Conservation (phyloP, 768 basidiomycete genomes). For the Symmetrospora coprosmae region DNA sequence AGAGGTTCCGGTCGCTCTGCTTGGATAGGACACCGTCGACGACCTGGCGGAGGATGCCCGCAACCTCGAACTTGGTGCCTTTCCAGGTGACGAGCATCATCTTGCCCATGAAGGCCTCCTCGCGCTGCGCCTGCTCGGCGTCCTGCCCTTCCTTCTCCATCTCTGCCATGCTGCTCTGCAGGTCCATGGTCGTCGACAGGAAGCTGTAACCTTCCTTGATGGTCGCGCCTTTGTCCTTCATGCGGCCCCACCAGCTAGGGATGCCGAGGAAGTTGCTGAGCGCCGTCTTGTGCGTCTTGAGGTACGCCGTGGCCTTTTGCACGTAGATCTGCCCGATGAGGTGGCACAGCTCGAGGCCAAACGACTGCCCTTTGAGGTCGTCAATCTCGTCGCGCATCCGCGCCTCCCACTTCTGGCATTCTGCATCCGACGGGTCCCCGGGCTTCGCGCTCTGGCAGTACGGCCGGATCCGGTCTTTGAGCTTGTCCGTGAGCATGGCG, state of each 20-base stretch:
- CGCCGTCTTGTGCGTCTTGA: slow-evolving; percentile 80
- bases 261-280: slow-evolving; percentile 36
- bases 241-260: slow-evolving; percentile 75
- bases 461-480: slow-evolving; percentile 70
- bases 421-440: slow-evolving; percentile 50
- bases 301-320: slow-evolving; percentile 75
- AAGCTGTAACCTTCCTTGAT: slow-evolving; percentile 97
- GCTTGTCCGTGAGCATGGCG: slow-evolving; percentile 56
- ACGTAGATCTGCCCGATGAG: slow-evolving; percentile 47
- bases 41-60: slow-evolving; percentile 68
- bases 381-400: slow-evolving; percentile 72
- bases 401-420: slow-evolving; percentile 62
- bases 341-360: slow-evolving; percentile 51
- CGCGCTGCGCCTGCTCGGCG: slow-evolving; percentile 72
- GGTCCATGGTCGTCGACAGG: slow-evolving; percentile 80
- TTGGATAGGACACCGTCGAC: slow-evolving; percentile 46
- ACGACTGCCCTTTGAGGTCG: slow-evolving; percentile 90
- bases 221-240: slow-evolving; percentile 57
- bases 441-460: slow-evolving; percentile 59
- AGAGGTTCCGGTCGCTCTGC: slow-evolving; percentile 42
- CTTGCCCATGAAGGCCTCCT: slow-evolving; percentile 86
- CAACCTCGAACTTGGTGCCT: slow-evolving; percentile 86
- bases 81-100: slow-evolving; percentile 91
- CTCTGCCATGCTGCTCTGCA: slow-evolving; percentile 70
- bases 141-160: slow-evolving; percentile 56